Conservation (phyloP, 176 grass and related monocot species). For the Phragmites australis region DNA sequence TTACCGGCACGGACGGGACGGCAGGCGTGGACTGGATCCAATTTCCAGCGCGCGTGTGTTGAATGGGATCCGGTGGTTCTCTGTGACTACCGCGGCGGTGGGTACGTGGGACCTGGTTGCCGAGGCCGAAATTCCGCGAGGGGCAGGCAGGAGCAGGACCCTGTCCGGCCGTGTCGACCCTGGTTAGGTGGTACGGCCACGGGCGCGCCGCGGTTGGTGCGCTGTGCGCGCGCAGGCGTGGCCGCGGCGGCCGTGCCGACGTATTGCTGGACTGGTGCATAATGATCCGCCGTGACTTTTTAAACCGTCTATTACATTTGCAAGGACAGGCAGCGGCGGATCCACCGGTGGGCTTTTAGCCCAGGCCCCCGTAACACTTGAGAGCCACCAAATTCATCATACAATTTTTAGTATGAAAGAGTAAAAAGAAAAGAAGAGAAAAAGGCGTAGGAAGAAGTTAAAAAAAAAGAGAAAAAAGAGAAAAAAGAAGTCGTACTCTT, state of each 20-base stretch:
- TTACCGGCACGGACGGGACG: not conserved
- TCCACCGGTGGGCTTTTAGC: too few relatives aligned
- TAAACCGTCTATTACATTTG: not conserved
- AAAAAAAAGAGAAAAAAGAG: too few relatives aligned
- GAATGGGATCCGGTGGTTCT: constrained; percentile 24
- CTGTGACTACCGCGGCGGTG: not conserved
- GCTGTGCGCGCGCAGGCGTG: not conserved
- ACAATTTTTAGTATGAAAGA: too few relatives aligned
- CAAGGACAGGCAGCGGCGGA: too few relatives aligned
- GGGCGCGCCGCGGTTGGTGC: not conserved
- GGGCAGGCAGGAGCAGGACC: not conserved
- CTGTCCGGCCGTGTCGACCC: not conserved
- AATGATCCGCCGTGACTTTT: not conserved
- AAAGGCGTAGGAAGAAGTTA: too few relatives aligned
- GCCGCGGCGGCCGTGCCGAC: not conserved
- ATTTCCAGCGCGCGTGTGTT: not conserved
- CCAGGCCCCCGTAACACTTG: too few relatives aligned
- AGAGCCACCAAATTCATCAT: too few relatives aligned
- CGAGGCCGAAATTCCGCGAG: not conserved
- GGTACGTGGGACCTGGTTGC: not conserved
- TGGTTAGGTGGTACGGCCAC: not conserved
- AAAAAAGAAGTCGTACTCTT: too few relatives aligned
- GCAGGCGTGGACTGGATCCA: not conserved
- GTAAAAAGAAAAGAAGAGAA: too few relatives aligned
- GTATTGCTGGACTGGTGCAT: not conserved